phyloP scores from a whole-genome alignment of 2,329 filamentous ascomycete genomes.

The Xylaria sp. region DNA sequence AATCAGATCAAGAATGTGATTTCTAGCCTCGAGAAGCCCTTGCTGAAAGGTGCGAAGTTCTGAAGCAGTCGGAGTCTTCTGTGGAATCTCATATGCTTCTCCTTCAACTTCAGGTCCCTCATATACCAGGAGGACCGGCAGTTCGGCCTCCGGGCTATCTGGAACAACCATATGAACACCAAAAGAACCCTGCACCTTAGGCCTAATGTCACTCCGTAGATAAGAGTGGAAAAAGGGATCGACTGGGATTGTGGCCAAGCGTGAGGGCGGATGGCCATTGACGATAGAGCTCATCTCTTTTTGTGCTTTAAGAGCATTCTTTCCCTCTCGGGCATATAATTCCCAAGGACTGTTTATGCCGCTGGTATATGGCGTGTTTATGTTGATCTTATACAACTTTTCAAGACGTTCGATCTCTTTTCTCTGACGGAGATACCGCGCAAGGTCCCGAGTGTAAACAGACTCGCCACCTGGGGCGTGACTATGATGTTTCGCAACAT shows the following conservation, averaged over 20 bases:
- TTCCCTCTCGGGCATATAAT: conserved; percentile 85
- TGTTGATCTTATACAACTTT: conserved; percentile 82
- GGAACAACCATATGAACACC: conserved; percentile 81
- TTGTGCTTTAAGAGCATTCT: conserved; percentile 81
- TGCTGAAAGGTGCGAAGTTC: conserved; percentile 65
- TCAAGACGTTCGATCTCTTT: conserved; percentile 86
- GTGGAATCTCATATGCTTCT: conserved; percentile 64
- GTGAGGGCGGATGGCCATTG: conserved; percentile 76
- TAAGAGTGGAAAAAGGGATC: conserved; percentile 84
- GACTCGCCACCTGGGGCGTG: conserved; percentile 77
- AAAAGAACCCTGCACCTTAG: conserved; percentile 71
- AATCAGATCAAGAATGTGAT: conserved; percentile 67
- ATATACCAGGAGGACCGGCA: conserved; percentile 77
- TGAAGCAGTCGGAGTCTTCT: conserved; percentile 60
- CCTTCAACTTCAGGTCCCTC: conserved; percentile 68
- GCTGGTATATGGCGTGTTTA: conserved; percentile 78
- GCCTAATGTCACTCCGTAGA: conserved; percentile 71
- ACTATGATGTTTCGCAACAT: conserved; percentile 82
- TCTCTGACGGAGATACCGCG: conserved; percentile 85
- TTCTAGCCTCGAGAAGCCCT: conserved; percentile 64
- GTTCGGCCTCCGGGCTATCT: conserved; percentile 66
- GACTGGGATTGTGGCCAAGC: conserved; percentile 73
- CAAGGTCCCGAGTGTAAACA: conserved; percentile 84
- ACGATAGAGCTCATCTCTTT: conserved; percentile 80
- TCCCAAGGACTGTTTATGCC: conserved; percentile 84